phyloP scores from a whole-genome alignment of 2,329 filamentous ascomycete genomes.

The Colletotrichum truncatum region DNA sequence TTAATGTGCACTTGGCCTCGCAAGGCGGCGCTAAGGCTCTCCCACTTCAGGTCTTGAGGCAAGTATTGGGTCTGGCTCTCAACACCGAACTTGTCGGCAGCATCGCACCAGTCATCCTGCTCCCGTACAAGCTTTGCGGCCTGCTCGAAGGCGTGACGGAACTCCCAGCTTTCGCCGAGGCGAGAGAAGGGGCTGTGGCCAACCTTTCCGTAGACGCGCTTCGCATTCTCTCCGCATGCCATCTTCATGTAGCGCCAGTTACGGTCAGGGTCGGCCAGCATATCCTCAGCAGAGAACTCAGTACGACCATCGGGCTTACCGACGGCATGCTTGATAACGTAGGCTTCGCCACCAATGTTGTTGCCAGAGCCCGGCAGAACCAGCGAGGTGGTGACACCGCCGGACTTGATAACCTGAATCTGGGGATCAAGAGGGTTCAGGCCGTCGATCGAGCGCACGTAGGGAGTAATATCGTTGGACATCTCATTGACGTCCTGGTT shows the following conservation, averaged over 20 bases:
- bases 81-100: conserved; percentile 59
- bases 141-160: conserved; percentile 73
- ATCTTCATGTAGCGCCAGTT: conserved; percentile 80
- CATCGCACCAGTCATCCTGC: conserved; percentile 75
- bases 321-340: conserved; percentile 73
- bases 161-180: conserved; percentile 75
- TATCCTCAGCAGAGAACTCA: conserved; percentile 70
- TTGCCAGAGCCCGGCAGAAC: conserved; percentile 76
- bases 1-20: conserved; percentile 76
- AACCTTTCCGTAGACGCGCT: conserved; percentile 65
- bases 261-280: conserved; percentile 72
- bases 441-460: conserved; percentile 72
- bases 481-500: conserved; percentile 71
- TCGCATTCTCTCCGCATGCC: conserved; percentile 78
- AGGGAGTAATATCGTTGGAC: conserved; percentile 72
- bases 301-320: conserved; percentile 66
- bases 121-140: conserved; percentile 63
- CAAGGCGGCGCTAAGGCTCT: conserved; percentile 68
- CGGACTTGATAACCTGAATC: conserved; percentile 75
- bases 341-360: conserved; percentile 78
- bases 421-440: conserved; percentile 71
- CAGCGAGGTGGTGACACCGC: conserved; percentile 75
- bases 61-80: conserved; percentile 65
- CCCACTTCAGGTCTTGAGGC: conserved; percentile 70
- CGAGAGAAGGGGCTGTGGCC: conserved; percentile 68